Conservation (phyloP, 139 green algal species). For the Micromonas commoda region DNA sequence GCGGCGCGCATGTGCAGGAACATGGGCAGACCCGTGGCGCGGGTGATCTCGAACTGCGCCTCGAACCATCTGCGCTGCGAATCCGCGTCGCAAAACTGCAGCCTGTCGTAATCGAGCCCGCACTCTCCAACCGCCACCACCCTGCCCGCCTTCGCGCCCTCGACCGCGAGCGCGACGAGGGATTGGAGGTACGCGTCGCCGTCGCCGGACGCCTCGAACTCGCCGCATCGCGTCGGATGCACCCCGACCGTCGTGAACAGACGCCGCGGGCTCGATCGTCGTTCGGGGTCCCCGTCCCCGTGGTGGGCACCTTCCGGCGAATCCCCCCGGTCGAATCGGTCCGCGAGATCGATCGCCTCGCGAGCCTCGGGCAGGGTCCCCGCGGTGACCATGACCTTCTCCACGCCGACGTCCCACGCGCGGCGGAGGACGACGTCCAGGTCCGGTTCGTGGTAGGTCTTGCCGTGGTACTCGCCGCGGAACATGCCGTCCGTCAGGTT, state of each 20-base stretch:
- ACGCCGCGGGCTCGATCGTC: constrained; percentile 23
- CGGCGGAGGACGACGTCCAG: constrained; percentile 53
- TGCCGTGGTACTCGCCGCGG: constrained; percentile 54
- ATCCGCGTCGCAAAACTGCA: constrained; percentile 72
- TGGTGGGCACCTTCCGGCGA: background rate
- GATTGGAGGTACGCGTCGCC: constrained; percentile 49
- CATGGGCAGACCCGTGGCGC: constrained; percentile 58
- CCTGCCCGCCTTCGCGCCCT: background rate
- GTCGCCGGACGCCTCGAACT: constrained; percentile 55
- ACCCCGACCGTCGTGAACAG: constrained; percentile 77
- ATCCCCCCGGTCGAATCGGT: constrained; percentile 2
- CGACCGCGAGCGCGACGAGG: constrained; percentile 28
- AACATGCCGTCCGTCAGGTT: constrained; percentile 75
- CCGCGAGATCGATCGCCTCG: constrained; percentile 46
- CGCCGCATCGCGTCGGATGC: constrained; percentile 71
- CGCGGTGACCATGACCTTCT: constrained; percentile 65
- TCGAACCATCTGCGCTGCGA: constrained; percentile 61
- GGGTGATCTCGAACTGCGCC: constrained; percentile 60
- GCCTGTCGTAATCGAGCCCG: constrained; percentile 69
- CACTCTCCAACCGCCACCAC: constrained; percentile 80
- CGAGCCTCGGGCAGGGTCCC: constrained; percentile 50
- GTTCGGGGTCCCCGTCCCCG: background rate
- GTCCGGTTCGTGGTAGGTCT: constrained; percentile 39
- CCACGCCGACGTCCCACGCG: constrained; percentile 51
- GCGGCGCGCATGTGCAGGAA: constrained; percentile 78